A percentile compares a stretch with the other conserved stretches of the same genome.
Evolutionary conservation across 768 basidiomycete species (phyloP).

Genomic region (Agaricus sinodeliciosus): DNA sequence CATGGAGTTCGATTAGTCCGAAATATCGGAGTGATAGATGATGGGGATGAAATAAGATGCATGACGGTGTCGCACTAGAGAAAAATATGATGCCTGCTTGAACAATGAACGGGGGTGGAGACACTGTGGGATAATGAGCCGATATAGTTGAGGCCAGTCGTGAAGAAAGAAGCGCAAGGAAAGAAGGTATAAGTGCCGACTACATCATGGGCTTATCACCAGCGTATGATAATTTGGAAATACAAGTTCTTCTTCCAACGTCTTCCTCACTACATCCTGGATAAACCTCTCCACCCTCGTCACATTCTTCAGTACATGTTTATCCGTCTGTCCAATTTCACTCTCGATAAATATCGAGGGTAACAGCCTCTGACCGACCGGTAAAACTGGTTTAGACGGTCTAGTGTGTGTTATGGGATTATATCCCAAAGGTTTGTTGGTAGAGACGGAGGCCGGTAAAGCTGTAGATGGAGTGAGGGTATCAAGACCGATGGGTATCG

Average conservation of each 20-base stretch:
- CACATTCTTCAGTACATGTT: constrained; percentile 93
- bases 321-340: constrained; percentile 93
- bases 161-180: too few species aligned
- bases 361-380: constrained; percentile 77
- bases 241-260: constrained; percentile 91
- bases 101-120: too few species aligned
- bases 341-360: constrained; percentile 90
- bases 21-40: too few species aligned
- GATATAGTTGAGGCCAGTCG: too few species aligned
- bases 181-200: too few species aligned
- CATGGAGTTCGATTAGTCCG: too few species aligned
- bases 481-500: background rate
- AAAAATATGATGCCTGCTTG: too few species aligned
- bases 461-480: background rate
- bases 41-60: too few species aligned
- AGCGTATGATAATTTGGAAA: constrained; percentile 94
- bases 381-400: constrained; percentile 53
- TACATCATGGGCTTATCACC: constrained; percentile 36
- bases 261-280: constrained; percentile 91
- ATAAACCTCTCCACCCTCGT: constrained; percentile 94
- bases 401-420: constrained; percentile 16
- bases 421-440: constrained; percentile 10
- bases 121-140: too few species aligned
- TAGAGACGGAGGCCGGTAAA: constrained; percentile 17
- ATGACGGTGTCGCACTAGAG: too few species aligned